phyloP scores from a whole-genome alignment of 495 filamentous ascomycete genomes.

The Aspergillus carlsbadensis region DNA sequence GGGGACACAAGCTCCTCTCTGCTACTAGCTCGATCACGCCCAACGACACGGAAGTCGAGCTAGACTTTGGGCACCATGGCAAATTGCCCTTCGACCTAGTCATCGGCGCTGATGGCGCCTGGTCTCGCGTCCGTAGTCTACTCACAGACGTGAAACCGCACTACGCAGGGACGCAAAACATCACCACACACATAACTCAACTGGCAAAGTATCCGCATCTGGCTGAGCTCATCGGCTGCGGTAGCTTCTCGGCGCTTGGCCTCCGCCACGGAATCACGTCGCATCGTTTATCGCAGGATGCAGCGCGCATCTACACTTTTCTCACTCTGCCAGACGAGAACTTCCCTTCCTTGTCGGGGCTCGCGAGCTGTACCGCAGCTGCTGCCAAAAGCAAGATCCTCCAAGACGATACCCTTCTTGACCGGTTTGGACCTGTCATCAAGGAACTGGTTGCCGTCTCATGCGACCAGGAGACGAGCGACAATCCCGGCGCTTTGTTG shows the following conservation, averaged over 20 bases:
- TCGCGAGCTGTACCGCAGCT: slow-evolving; percentile 27
- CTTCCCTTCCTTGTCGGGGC: slow-evolving; percentile 21
- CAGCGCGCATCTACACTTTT: slow-evolving; percentile 38
- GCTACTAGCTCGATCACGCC: neutral
- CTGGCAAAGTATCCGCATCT: slow-evolving; percentile 30
- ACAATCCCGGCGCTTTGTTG: neutral
- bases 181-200: slow-evolving; percentile 22
- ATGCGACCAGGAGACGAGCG: slow-evolving; percentile 32
- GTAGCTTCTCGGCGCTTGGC: slow-evolving; percentile 28
- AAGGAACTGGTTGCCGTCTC: slow-evolving; percentile 36
- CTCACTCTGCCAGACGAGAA: slow-evolving; percentile 33
- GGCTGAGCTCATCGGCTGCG: slow-evolving; percentile 22
- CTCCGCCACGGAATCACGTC: slow-evolving; percentile 26
- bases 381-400: slow-evolving; percentile 30
- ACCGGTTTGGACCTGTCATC: slow-evolving; percentile 26
- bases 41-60: slow-evolving; percentile 9
- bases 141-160: slow-evolving; percentile 47
- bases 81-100: slow-evolving; percentile 48
- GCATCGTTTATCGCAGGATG: slow-evolving; percentile 40
- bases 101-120: slow-evolving; percentile 63
- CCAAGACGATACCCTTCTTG: slow-evolving; percentile 26
- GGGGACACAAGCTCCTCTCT: slow-evolving; percentile 39
- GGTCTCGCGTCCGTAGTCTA: slow-evolving; percentile 50
- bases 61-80: slow-evolving; percentile 1
- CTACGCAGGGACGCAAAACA: slow-evolving; percentile 44